Evolutionary conservation across 345 rosid species (phyloP).

Genomic region (Citrus medica): DNA sequence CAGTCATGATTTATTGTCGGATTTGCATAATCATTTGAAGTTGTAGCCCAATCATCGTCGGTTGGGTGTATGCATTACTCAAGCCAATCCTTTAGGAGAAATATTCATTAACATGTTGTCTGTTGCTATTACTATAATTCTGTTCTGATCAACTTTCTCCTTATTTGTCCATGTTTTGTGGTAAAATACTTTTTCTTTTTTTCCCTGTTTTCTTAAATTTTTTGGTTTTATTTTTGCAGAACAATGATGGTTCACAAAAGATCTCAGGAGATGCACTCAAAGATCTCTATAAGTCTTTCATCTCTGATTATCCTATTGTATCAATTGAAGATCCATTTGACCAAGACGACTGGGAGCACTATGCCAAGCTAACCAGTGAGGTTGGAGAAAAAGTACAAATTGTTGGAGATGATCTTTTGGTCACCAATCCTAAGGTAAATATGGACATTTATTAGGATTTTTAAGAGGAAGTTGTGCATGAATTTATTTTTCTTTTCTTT

Average conservation of each 20-base stretch:
- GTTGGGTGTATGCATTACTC: background rate
- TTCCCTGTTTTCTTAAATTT: background rate
- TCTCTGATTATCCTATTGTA: constrained; percentile 82
- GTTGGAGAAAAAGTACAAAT: constrained; percentile 77
- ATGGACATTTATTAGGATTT: background rate
- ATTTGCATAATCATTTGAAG: background rate
- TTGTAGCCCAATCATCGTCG: background rate
- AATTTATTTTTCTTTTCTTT: background rate
- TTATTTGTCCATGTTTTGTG: background rate
- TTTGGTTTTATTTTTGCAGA: constrained; percentile 33
- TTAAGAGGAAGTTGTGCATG: background rate
- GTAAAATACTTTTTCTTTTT: background rate
- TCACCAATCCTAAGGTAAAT: constrained; percentile 91
- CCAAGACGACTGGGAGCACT: constrained; percentile 97
- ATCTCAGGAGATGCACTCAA: constrained; percentile 84
- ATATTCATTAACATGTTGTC: background rate
- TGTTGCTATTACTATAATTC: background rate
- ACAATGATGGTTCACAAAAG: constrained; percentile 82
- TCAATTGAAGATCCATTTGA: constrained; percentile 98
- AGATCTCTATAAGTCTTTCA: constrained; percentile 86
- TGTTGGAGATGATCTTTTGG: constrained; percentile 97
- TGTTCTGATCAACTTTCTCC: background rate
- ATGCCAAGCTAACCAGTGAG: constrained; percentile 74
- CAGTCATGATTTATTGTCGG: background rate
- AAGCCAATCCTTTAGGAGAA: background rate